Percentiles rank a stretch among this genome's conserved stretches.
Conservation (phyloP, 352 stramenopile species). For the Pythium aphanidermatum region DNA sequence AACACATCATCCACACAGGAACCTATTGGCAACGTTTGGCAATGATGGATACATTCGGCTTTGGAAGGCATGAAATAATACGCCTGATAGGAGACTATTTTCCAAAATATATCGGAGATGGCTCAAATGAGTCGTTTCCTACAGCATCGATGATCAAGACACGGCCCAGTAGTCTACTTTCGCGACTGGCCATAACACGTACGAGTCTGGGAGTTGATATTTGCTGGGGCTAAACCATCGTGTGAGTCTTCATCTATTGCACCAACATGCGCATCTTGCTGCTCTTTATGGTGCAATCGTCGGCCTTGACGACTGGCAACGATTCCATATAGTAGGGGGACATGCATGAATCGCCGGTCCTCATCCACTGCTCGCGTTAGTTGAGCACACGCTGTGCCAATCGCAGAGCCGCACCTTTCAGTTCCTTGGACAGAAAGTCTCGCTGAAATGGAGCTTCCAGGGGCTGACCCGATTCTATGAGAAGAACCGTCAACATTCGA, state of each 20-base stretch:
- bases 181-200: no score
- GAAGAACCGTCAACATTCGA: background rate
- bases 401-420: constrained; percentile 33
- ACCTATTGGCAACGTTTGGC: constrained; percentile 85
- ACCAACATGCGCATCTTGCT: no score
- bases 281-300: no score
- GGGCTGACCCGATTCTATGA: constrained; percentile 76
- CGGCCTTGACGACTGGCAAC: constrained; percentile 40
- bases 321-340: constrained; percentile 84
- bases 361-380: constrained; percentile 34
- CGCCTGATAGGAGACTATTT: constrained; percentile 30
- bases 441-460: constrained; percentile 69
- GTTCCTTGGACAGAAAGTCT: constrained; percentile 74
- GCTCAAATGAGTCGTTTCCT: constrained; percentile 15
- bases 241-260: no score
- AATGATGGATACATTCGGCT: constrained; percentile 79
- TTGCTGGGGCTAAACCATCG: no score
- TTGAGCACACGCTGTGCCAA: constrained; percentile 1
- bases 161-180: background rate
- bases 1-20: constrained; percentile 83
- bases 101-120: constrained; percentile 35
- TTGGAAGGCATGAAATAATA: constrained; percentile 82
- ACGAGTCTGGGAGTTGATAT: no score
- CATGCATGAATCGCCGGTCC: constrained; percentile 53
- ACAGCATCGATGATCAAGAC: background rate